phyloP scores from a whole-genome alignment of 1,139 yeast genomes.

The Pichiaceae sp. region DNA sequence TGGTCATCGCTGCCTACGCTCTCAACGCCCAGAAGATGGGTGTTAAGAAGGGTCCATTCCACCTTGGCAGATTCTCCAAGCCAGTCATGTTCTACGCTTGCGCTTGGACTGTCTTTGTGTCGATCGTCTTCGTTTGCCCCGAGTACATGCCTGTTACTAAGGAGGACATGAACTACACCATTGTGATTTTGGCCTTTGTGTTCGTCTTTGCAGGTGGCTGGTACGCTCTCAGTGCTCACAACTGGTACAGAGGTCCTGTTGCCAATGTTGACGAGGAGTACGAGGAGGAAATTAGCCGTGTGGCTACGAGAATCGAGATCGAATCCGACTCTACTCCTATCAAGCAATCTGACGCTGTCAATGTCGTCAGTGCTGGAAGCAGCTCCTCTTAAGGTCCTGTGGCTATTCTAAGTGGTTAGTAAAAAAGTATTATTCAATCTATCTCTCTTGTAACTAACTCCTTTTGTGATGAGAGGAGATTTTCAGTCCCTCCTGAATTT shows the following conservation, averaged over 20 bases:
- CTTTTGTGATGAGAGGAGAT: too few species aligned
- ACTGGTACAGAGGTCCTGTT: constrained; percentile 27
- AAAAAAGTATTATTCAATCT: too few species aligned
- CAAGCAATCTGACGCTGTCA: neutral
- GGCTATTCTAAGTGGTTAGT: too few species aligned
- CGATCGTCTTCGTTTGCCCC: constrained; percentile 40
- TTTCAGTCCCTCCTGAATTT: too few species aligned
- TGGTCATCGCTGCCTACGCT: constrained; percentile 30
- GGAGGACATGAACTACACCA: constrained; percentile 42
- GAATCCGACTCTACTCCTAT: neutral
- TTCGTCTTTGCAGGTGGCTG: constrained; percentile 25
- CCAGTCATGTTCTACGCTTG: constrained; percentile 26
- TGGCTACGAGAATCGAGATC: neutral
- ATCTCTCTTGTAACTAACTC: too few species aligned
- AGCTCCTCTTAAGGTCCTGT: too few species aligned
- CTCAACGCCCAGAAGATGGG: constrained; percentile 32
- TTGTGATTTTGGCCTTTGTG: constrained; percentile 29
- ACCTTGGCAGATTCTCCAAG: constrained; percentile 25
- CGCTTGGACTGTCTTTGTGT: constrained; percentile 36
- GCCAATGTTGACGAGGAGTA: constrained; percentile 22
- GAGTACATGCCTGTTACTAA: constrained; percentile 40
- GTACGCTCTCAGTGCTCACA: constrained; percentile 23
- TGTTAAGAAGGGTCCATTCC: constrained; percentile 28
- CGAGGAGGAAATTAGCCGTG: constrained; percentile 11
- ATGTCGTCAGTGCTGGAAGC: too few species aligned